Conservation (phyloP, 2,329 filamentous ascomycete species). For the Alternaria sp. region DNA sequence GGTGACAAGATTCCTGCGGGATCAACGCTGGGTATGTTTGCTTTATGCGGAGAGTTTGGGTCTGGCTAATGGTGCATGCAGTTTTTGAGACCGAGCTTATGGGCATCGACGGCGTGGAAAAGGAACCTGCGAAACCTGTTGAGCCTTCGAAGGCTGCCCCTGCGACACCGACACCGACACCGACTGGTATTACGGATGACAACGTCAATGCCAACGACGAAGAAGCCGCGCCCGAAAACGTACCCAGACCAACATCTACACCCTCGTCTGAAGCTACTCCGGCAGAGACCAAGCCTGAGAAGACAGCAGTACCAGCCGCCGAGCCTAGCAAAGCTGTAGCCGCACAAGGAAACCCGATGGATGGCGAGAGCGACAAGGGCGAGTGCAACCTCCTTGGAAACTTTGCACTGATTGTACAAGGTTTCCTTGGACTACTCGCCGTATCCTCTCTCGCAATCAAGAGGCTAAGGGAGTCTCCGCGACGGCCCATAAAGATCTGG, state of each 20-base stretch:
- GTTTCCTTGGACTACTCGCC: slow-evolving; percentile 81
- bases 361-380: slow-evolving; percentile 62
- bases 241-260: slow-evolving; percentile 12
- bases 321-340: slow-evolving; percentile 21
- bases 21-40: slow-evolving; percentile 71
- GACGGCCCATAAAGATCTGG: slow-evolving; percentile 94
- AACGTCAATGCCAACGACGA: slow-evolving; percentile 11
- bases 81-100: slow-evolving; percentile 93
- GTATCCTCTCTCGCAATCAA: slow-evolving; percentile 90
- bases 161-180: slow-evolving; percentile 6
- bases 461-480: slow-evolving; percentile 87
- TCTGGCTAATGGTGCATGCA: slow-evolving; percentile 43
- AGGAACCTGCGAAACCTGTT: slow-evolving; percentile 17
- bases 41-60: not conserved
- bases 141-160: not conserved
- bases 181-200: slow-evolving; percentile 10
- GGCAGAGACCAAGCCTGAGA: slow-evolving; percentile 15
- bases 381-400: slow-evolving; percentile 88
- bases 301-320: slow-evolving; percentile 18
- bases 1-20: slow-evolving; percentile 77
- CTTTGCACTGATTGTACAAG: slow-evolving; percentile 90
- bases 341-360: slow-evolving; percentile 38
- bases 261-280: slow-evolving; percentile 10
- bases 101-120: slow-evolving; percentile 68
- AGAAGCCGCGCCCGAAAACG: slow-evolving; percentile 17